phyloP scores from a whole-genome alignment of 371 early-diverging fungal genomes.

The Encephalitozoon hellem region DNA sequence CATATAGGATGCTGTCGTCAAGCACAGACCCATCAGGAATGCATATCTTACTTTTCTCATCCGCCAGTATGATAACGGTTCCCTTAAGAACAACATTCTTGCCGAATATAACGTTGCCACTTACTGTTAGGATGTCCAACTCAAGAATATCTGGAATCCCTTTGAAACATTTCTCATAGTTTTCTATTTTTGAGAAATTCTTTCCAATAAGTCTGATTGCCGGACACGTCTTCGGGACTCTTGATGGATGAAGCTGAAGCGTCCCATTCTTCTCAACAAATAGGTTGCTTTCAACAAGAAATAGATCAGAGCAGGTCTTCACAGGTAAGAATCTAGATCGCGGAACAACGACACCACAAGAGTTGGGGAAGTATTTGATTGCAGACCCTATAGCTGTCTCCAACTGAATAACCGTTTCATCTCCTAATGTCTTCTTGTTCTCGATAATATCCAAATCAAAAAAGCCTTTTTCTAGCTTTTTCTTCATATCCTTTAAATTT shows the following conservation, averaged over 20 bases:
- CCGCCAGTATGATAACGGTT: conserved; percentile 95
- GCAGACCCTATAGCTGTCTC: conserved; percentile 98
- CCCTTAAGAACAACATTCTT: conserved; percentile 79
- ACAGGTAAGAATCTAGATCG: conserved; percentile 94
- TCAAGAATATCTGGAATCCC: conserved; percentile 87
- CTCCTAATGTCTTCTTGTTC: conserved; percentile 71
- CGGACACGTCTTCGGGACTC: conserved; percentile 74
- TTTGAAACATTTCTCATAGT: conserved; percentile 74
- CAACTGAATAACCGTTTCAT: conserved; percentile 89
- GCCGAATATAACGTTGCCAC: conserved; percentile 92
- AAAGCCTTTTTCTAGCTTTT: conserved; percentile 70
- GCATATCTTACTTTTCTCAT: conserved; percentile 81
- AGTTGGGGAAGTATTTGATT: conserved; percentile 88
- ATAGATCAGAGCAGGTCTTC: conserved; percentile 91
- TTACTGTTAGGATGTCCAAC: conserved; percentile 89
- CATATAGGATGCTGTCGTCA: conserved; percentile 92
- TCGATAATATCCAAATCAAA: conserved; percentile 89
- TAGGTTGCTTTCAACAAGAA: conserved; percentile 85
- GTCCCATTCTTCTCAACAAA: conserved; percentile 82
- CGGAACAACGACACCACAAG: conserved; percentile 93
- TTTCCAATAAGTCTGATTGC: conserved; percentile 81
- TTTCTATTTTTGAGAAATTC: conserved; percentile 79
- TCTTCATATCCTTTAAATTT: conserved; percentile 81
- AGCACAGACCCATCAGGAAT: conserved; percentile 92
- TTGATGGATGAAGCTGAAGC: conserved; percentile 75